Base-by-base conservation (phyloP, 2,329 filamentous ascomycete genomes). In the Knoxdaviesia proteae region DNA sequence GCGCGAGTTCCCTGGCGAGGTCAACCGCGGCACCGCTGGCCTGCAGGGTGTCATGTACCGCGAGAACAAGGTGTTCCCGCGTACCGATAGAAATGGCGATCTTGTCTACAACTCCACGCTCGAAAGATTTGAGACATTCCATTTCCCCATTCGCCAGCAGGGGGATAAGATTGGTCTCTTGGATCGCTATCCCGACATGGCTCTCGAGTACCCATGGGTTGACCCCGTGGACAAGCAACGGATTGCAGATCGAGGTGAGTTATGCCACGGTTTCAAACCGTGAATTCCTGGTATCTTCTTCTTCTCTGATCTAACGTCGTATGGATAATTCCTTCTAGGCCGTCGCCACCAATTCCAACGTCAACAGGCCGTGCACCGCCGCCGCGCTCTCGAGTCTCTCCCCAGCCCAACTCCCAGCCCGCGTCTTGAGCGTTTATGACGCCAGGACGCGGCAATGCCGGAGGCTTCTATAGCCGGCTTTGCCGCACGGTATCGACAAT, bases 151-250 rank as follows among this genome's bases (percentile, higher is more conserved):
- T 4, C 48, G 56, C 32, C 32, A 51, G 0, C 56, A 58, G 42
- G n/a, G 34, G 6, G 49, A 54, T 9, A 46, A 51, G 36, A 55
- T 49, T 44, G 48, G 49, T n/a, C 53, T 60, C 9, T 39, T 54
- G 6, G 51, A 54, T 43, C 56, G 66, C n/a, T 68, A 62, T 44
- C 65, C 65, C 2, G 64, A 68, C 44, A 57, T 62, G 30, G 64
- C 64, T 6, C 53, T 67, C 35, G 52, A 57, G 34, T 68, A 68
- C 49, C 42, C 51, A 5, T 68, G 65, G 65, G 61, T 68, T 9
- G 54, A 59, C 6, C 42, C 52, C 3, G 56, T 61, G 39, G 48
- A 61, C 41, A 62, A 62, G 49, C 46, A 49, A 38, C 54, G 57
- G 35, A 58, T 61, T 6, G 53, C 54, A 43, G 53, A 60, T 43